A percentile compares a stretch with the other conserved stretches of the same genome.
Conservation (phyloP, 1,284 basidiomycete species). For the Boletus smithii region DNA sequence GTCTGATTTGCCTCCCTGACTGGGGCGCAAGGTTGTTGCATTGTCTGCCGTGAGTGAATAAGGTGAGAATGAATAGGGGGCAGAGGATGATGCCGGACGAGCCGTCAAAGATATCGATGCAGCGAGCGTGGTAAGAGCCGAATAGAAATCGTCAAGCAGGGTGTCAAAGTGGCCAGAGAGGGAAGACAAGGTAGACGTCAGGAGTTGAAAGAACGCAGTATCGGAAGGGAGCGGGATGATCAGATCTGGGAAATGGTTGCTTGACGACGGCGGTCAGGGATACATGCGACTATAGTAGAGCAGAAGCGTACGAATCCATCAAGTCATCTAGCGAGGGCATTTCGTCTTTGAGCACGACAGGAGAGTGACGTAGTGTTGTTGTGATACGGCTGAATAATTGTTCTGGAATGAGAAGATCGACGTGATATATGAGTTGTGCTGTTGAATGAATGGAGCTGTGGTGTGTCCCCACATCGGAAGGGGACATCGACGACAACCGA, state of each 20-base stretch:
- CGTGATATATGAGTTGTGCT: conserved; percentile 9
- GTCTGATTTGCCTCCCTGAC: conserved; percentile 49
- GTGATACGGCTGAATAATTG: conserved; percentile 9
- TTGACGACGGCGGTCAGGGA: conserved; percentile 11
- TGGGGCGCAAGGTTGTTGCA: conserved; percentile 36
- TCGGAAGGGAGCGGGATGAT: conserved; percentile 83
- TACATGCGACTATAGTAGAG: background rate
- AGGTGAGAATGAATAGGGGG: conserved; percentile 41
- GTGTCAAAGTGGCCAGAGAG: conserved; percentile 64
- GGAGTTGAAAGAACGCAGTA: conserved; percentile 76
- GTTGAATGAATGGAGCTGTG: background rate
- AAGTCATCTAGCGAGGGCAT: background rate
- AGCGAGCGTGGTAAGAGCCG: conserved; percentile 61
- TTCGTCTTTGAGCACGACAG: conserved; percentile 1
- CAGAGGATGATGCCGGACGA: conserved; percentile 51
- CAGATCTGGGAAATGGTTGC: conserved; percentile 47
- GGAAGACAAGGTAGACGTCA: conserved; percentile 68
- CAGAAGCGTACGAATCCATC: conserved; percentile 10
- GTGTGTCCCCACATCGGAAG: conserved; percentile 8
- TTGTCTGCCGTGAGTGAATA: conserved; percentile 44
- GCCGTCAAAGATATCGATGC: conserved; percentile 57
- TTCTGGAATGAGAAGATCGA: conserved; percentile 18
- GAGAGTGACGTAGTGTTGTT: conserved; percentile 3
- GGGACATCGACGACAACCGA: conserved; percentile 42
- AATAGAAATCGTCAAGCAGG: conserved; percentile 64